These are phyloP conservation scores for Coemansia sp. DNA, from an alignment of 192 early-diverging fungal genomes.

Conservation along the genomic window DNA sequence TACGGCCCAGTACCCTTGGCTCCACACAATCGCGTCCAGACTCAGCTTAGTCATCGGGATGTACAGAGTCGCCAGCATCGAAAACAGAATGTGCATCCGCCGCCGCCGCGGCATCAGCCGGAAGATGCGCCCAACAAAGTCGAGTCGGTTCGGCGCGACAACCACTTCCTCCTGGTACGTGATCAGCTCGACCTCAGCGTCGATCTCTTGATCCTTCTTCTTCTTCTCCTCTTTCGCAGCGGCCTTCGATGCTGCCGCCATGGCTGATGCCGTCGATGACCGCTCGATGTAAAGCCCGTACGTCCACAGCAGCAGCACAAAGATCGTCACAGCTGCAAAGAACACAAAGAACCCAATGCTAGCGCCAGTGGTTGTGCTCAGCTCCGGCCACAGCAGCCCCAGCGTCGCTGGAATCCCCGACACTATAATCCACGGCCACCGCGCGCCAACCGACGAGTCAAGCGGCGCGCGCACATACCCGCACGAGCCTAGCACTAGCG, in stretches of 20 bases:
- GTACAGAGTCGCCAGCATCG: slow-evolving; percentile 55
- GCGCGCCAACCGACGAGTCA: slow-evolving; percentile 31
- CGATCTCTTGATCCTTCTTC: background rate
- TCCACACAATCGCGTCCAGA: slow-evolving; percentile 54
- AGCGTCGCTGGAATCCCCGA: slow-evolving; percentile 37
- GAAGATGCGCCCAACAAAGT: slow-evolving; percentile 40
- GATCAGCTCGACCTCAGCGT: slow-evolving; percentile 10
- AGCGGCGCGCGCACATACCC: slow-evolving; percentile 31
- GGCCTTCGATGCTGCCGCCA: background rate
- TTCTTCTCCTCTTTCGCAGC: slow-evolving; percentile 3
- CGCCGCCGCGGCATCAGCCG: slow-evolving; percentile 32
- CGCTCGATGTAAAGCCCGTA: slow-evolving; percentile 43
- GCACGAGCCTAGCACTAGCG: slow-evolving; percentile 31
- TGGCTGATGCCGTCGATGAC: background rate
- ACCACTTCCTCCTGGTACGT: slow-evolving; percentile 46
- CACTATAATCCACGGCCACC: slow-evolving; percentile 47
- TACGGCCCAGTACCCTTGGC: slow-evolving; percentile 54
- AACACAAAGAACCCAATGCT: slow-evolving; percentile 44
- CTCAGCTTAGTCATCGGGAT: slow-evolving; percentile 53
- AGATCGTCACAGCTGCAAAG: slow-evolving; percentile 28
- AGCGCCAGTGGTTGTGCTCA: slow-evolving; percentile 47
- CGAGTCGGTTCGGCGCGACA: slow-evolving; percentile 25
- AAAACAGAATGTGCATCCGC: slow-evolving; percentile 40
- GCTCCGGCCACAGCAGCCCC: slow-evolving; percentile 51
- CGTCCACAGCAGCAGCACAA: slow-evolving; percentile 33